Conservation (phyloP, 2,329 filamentous ascomycete genomes). For the Penicillium sp. region DNA sequence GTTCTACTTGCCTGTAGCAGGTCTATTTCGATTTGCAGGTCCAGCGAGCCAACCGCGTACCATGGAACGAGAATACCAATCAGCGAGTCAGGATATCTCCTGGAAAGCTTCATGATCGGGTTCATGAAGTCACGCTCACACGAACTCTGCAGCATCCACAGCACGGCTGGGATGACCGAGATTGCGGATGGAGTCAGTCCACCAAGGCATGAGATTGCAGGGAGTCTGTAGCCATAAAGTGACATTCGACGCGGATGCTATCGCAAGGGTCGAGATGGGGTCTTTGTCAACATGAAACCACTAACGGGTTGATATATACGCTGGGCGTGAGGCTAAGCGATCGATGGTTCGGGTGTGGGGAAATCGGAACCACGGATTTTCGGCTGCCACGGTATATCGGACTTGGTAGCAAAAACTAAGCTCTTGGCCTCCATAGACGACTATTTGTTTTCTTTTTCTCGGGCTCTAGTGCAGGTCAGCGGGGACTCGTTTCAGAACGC, state of each 20-base stretch:
- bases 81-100: neutral
- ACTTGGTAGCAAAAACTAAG: neutral
- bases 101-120: conserved; percentile 1
- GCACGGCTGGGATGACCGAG: neutral
- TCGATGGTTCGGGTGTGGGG: conserved; percentile 2
- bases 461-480: neutral
- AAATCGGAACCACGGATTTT: conserved; percentile 1
- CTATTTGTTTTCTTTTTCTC: neutral
- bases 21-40: neutral
- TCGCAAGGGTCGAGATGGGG: neutral
- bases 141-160: neutral
- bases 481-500: neutral
- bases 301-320: neutral
- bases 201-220: neutral
- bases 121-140: neutral
- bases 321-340: neutral
- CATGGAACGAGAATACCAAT: conserved; percentile 1
- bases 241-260: neutral
- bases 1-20: neutral
- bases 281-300: conserved; percentile 13
- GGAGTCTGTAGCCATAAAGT: neutral
- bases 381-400: neutral
- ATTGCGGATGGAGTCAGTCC: neutral
- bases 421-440: neutral
- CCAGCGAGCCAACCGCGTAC: conserved; percentile 5